These are phyloP conservation scores for Ophiorrhiza pumila DNA, from an alignment of 257 asterid species.

Conservation along the genomic window DNA sequence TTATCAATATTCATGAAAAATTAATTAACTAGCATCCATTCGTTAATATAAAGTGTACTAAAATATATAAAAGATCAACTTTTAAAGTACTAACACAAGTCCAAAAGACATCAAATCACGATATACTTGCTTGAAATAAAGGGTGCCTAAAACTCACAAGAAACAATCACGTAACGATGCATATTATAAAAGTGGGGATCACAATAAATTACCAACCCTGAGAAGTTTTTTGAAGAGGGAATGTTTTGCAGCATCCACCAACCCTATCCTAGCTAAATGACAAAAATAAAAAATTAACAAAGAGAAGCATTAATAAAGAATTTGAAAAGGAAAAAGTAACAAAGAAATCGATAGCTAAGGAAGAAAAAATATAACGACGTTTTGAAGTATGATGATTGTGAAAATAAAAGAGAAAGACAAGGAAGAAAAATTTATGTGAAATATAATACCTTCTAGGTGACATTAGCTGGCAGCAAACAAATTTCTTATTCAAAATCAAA, in stretches of 20 bases:
- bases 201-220: slow-evolving; percentile 16
- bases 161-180: neutral
- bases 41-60: neutral
- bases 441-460: no score
- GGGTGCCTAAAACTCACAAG: slow-evolving; percentile 7
- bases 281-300: neutral
- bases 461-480: no score
- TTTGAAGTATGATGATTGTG: slow-evolving; percentile 15
- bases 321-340: neutral
- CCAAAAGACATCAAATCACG: neutral
- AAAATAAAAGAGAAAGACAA: neutral
- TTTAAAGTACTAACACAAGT: neutral
- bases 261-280: neutral
- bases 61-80: slow-evolving; percentile 4
- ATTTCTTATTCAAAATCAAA: no score
- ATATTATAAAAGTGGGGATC: neutral
- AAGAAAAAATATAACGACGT: slow-evolving; percentile 9
- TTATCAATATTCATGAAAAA: slow-evolving; percentile 9
- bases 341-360: neutral
- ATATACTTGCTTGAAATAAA: neutral
- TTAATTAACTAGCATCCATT: neutral
- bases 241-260: slow-evolving; percentile 4
- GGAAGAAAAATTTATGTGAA: no score
- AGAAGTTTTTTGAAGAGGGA: slow-evolving; percentile 12
- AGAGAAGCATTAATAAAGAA: neutral